Conservation (phyloP, 192 early-diverging fungal species). For the Gigaspora rosea region DNA sequence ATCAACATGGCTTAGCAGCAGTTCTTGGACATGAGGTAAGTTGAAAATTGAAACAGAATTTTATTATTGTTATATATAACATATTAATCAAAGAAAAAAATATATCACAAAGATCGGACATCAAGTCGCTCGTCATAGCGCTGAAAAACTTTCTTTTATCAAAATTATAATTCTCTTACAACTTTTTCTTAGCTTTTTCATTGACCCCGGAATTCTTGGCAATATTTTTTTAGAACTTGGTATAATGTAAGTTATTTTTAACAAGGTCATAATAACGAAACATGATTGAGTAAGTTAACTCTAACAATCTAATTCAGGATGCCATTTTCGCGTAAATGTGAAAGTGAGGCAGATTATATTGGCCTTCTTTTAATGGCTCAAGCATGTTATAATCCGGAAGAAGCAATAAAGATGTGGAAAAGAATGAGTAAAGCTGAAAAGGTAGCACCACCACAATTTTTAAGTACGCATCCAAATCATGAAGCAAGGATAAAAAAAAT, state of each 20-base stretch:
- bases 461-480: constrained; percentile 86
- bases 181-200: constrained; percentile 62
- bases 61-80: not conserved
- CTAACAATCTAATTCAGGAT: constrained; percentile 35
- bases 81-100: not conserved
- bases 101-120: constrained; percentile 68
- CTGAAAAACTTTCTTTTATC: constrained; percentile 81
- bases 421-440: constrained; percentile 63
- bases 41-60: not conserved
- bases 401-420: constrained; percentile 81
- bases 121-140: constrained; percentile 86
- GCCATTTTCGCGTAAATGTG: constrained; percentile 86
- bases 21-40: constrained; percentile 84
- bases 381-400: constrained; percentile 88
- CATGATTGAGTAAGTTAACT: not conserved
- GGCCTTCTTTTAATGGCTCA: constrained; percentile 86
- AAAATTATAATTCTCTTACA: constrained; percentile 65
- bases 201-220: constrained; percentile 67
- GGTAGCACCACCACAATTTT: constrained; percentile 57
- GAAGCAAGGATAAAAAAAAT: constrained; percentile 66
- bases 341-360: constrained; percentile 92
- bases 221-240: constrained; percentile 68
- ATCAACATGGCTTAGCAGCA: constrained; percentile 89
- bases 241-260: constrained; percentile 50
- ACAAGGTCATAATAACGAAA: not conserved